These are phyloP conservation scores for Magnaporthales sp. DNA, from an alignment of 2,329 filamentous ascomycete genomes.

Conservation along the genomic window DNA sequence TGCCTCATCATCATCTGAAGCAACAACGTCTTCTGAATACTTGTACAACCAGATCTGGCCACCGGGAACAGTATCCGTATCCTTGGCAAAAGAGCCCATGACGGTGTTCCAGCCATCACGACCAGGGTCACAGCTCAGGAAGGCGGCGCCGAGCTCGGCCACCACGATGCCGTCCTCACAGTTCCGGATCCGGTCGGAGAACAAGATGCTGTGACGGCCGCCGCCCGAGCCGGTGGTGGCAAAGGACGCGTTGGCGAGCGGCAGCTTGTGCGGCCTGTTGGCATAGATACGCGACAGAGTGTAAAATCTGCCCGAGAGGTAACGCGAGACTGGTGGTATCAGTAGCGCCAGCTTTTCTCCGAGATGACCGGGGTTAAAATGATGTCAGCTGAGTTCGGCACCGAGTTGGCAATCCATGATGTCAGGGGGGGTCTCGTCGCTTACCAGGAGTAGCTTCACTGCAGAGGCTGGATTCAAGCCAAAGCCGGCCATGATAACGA, in stretches of 20 bases:
- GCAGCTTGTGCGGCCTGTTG: neutral
- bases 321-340: neutral
- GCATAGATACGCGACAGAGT: neutral
- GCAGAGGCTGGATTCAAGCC: neutral
- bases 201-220: conserved; percentile 18
- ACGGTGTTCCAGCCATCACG: conserved; percentile 32
- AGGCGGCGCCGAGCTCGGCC: conserved; percentile 23
- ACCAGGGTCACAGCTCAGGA: conserved; percentile 29
- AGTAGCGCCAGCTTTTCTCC: neutral
- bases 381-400: neutral
- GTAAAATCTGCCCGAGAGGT: neutral
- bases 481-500: neutral
- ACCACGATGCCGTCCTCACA: conserved; percentile 30
- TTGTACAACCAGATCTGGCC: conserved; percentile 28
- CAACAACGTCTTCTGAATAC: conserved; percentile 15
- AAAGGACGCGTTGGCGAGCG: neutral
- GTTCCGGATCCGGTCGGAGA: conserved; percentile 25
- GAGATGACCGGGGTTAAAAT: too few relatives aligned
- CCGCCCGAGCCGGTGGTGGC: neutral
- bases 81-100: conserved; percentile 21
- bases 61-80: conserved; percentile 6
- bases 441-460: neutral
- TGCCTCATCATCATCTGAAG: neutral
- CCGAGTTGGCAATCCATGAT: neutral
- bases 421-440: neutral